Evolutionary conservation across 2,329 filamentous ascomycete genomes (phyloP), one percentile per base, ranked within the genome.

Genomic region (Cladosporium sp.): DNA sequence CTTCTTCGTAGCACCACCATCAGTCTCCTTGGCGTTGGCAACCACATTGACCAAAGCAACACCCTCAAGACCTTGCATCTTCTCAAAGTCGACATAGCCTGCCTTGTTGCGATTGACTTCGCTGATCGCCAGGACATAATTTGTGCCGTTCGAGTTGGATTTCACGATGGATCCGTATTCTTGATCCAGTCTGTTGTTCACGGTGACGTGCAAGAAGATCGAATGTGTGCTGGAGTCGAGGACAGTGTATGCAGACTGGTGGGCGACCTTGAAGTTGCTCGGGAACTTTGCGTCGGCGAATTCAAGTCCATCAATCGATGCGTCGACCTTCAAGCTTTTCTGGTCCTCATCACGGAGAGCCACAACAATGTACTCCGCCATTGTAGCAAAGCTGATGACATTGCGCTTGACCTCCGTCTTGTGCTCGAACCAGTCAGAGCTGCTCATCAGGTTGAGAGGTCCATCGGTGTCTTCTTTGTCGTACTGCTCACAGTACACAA

Each of bases 81-180:
- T 97, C 77, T 99, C 95, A 78, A 96, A 99, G 76, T 99, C 95
- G 54, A 97, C 94, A 74, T 89, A 97, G 52, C 89, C 93, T 1
- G 77, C 72, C 14, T 85, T 81, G 75, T 97, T 88, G 71, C 92
- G 87, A 78, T 98, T 97, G 75, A 98, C 92, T 24, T 87, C 87
- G 59, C 87, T 83, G 28, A 95, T 84, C 78, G 92, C 96, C 70
- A 96, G 82, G 14, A 97, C 92, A 74, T 97, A 99, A 1, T 91
- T 95, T 0, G 95, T 99, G 64, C 95, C 95, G 75, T 99, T 98
- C 73, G 93, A 97, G 81, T 99, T 99, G 75, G 93, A 97, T 86
- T 98, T 99, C 79, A 99, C 88, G 72, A 99, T 92, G 28, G 90
- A 90, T 44, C 95, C 95, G 72, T 91, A 93, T 67, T 90, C 87